Conservation (phyloP, 768 basidiomycete species). For the Collybia nuda region DNA sequence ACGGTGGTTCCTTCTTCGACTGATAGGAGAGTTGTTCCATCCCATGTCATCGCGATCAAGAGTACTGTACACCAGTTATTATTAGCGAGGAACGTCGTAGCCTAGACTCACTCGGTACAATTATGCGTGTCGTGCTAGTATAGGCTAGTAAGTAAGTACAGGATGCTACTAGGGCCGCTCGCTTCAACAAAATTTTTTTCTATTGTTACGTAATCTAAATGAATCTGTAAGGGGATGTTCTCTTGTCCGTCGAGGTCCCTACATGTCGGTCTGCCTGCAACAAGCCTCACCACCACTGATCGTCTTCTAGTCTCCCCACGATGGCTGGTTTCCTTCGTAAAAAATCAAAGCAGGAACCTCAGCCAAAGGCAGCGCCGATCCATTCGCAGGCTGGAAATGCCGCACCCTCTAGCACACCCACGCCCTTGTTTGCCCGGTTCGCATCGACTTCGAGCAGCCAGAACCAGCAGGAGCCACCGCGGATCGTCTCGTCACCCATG, state of each 20-base stretch:
- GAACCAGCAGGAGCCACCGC: slow-evolving; percentile 17
- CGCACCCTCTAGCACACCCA: slow-evolving; percentile 5
- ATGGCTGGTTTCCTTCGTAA: slow-evolving; percentile 62
- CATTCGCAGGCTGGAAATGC: slow-evolving; percentile 10
- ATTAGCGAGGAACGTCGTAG: no score
- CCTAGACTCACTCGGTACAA: no score
- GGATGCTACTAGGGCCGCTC: no score
- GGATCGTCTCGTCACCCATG: slow-evolving; percentile 39
- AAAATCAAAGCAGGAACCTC: slow-evolving; percentile 38
- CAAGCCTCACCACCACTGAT: no score
- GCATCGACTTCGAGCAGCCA: slow-evolving; percentile 20
- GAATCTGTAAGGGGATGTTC: no score
- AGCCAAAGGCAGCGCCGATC: slow-evolving; percentile 10
- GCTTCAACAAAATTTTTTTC: no score
- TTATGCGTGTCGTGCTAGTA: no score
- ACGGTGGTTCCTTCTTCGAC: background rate
- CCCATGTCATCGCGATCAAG: no score
- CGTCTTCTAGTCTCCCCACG: slow-evolving; percentile 9
- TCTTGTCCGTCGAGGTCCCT: background rate
- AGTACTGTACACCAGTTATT: no score
- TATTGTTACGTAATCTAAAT: no score
- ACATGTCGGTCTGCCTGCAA: background rate
- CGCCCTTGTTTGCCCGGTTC: slow-evolving; percentile 44
- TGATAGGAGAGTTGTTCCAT: no score
- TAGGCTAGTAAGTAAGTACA: no score